Base-by-base conservation (phyloP, 768 basidiomycete species). In the Sistotremastrum niveocremeum region DNA sequence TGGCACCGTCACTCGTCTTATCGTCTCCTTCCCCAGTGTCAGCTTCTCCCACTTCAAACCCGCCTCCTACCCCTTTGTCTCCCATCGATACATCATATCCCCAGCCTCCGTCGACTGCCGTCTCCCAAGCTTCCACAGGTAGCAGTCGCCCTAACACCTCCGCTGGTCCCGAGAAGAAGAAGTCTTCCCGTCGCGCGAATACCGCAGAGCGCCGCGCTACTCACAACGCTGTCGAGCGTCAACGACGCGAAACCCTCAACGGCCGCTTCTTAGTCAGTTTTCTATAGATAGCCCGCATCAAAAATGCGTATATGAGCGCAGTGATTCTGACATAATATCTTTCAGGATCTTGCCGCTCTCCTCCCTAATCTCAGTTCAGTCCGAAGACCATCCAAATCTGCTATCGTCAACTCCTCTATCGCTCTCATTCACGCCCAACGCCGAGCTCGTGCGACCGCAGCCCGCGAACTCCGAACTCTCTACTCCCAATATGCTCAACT, bases 211-310 rank as follows among this genome's bases (percentile, higher is more conserved):
- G 93, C 63, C 71, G 94, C 34, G 89, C 90, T 3, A 91, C 87
- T 20, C 94, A 99, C 67, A 99, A 98, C 61, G 94, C 95, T 33
- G 89, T 97, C 48, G 95, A 97, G 68, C 74, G 95, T 43, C 84
- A 85, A 58, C 76, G 94, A 41, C 70, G 94, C 42, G 94, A 98
- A 68, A 91, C 85, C 39, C 68, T 98, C 44, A 99, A 97, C 60
- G 77, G 84, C 45, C 76, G 90, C 48, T 98, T 98, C 70, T 68
- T 95, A 55, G 85, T 81, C 60, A 56, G 81, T 56, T 28, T 40
- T 39, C 37, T 41, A 39, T 41, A 6, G 20, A 20, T 20, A 20
- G 20, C 20, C 20, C 20, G 20, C 20, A 20, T 20, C 20, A 20
- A 9, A 9, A 38, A 10, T 38, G 37, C 37, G 12, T 38, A 38